These are phyloP conservation scores for Rutstroemia sp. DNA, from an alignment of 2,329 filamentous ascomycete species.

Conservation along the genomic window DNA sequence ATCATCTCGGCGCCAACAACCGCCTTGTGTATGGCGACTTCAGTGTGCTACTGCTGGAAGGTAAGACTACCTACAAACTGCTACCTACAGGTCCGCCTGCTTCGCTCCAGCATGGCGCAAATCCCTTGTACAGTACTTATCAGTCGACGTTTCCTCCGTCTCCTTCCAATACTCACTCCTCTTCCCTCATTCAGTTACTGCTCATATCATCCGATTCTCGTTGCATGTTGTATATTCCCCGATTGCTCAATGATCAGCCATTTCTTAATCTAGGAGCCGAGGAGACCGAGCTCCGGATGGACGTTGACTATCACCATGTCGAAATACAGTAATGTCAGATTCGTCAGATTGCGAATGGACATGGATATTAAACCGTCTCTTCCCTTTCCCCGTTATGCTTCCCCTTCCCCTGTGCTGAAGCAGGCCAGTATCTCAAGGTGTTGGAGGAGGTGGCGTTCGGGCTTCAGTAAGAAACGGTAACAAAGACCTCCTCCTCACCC, in stretches of 20 bases:
- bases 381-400: background rate
- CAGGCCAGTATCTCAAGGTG: background rate
- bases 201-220: conserved; percentile 1
- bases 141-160: background rate
- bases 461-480: conserved; percentile 1
- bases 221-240: background rate
- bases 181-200: background rate
- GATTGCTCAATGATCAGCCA: background rate
- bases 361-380: background rate
- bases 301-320: background rate
- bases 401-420: conserved; percentile 5
- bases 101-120: background rate
- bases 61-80: background rate
- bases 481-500: background rate
- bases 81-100: no score
- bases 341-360: background rate
- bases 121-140: background rate
- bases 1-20: background rate
- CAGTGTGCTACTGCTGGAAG: background rate
- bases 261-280: background rate
- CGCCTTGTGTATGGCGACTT: background rate
- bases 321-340: background rate
- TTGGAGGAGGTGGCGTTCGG: background rate
- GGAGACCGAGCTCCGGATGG: background rate
- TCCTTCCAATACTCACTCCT: background rate